Base-by-base conservation (phyloP, 805 yeast genomes). In the Maudiozyma turicensis region DNA sequence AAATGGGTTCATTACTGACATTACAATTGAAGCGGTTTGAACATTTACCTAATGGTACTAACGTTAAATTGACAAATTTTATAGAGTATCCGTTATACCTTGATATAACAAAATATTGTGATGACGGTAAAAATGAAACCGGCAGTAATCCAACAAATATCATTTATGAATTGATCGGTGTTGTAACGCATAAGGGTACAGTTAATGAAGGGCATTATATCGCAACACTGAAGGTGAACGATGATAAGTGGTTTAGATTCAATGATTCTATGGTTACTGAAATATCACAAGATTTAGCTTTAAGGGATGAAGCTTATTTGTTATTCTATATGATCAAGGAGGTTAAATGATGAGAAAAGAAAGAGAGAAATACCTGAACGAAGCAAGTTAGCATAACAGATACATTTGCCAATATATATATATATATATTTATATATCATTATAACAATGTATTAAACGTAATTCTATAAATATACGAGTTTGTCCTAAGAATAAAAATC, bases 131-230 rank as follows among this genome's bases (percentile, higher is more conserved):
- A 14, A 50, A 48, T 13, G 10, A 47, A 7, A 46, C 34, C n/a
- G 50, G 48, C 30, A 52, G 34, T 10, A 45, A 50, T 20, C 55
- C 58, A 32, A 69, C 73, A 32, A 67, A 72, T 47, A 60, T 77
- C n/a, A 66, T 80, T 1, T 91, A 85, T 66, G 96, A 91, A 66
- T 73, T 93, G 40, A 88, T 82, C 66, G 96, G 91, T 1, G 78
- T 90, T 33, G 84, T 93, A 8, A 81, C 88, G 58, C 99, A 93
- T 65, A 81, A 81, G 34, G 99, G 99, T 1, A 82, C 91, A 15
- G 93, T 91, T 6, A 88, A 88, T 63, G 93, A 97, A 1, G 99
- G 99, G 9, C 99, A 93, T 65, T 93, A 93, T 64, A 76, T 90
- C 11, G 83, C 93, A 14, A 74, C 82, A 58, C 77, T 86, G 52